Evolutionary conservation across 75 land plant species (phyloP).

Genomic region (Cryptomeria japonica): DNA sequence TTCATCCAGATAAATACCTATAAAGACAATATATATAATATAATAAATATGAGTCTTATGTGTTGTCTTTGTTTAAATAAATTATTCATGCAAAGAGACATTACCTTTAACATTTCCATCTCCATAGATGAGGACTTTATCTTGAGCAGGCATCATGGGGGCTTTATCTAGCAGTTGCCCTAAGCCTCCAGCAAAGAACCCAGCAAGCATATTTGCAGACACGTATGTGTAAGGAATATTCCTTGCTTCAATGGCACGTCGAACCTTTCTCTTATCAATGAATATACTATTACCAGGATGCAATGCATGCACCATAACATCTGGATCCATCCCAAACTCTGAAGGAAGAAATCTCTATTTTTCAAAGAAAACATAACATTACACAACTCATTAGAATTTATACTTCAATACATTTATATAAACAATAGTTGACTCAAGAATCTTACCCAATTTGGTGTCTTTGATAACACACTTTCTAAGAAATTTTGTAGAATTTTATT

Average conservation of each 20-base stretch:
- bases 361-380: background rate
- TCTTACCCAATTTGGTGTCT: too few species aligned
- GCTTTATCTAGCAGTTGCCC: background rate
- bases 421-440: too few species aligned
- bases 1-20: conserved; percentile 54
- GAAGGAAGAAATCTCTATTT: conserved; percentile 51
- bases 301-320: conserved; percentile 23
- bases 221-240: background rate
- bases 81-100: background rate
- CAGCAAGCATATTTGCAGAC: conserved; percentile 16
- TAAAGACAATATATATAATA: background rate
- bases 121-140: conserved; percentile 28
- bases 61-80: background rate
- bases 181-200: conserved; percentile 20
- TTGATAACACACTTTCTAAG: too few species aligned
- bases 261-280: background rate
- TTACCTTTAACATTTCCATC: conserved; percentile 44
- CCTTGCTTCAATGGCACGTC: background rate
- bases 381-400: background rate
- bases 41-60: too few species aligned
- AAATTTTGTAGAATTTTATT: too few species aligned
- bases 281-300: conserved; percentile 14
- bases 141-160: conserved; percentile 17
- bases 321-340: conserved; percentile 50
- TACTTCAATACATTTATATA: too few species aligned